These are phyloP conservation scores for Teratosphaeria epicoccoides DNA, from an alignment of 2,329 filamentous ascomycete species.

Conservation along the genomic window DNA sequence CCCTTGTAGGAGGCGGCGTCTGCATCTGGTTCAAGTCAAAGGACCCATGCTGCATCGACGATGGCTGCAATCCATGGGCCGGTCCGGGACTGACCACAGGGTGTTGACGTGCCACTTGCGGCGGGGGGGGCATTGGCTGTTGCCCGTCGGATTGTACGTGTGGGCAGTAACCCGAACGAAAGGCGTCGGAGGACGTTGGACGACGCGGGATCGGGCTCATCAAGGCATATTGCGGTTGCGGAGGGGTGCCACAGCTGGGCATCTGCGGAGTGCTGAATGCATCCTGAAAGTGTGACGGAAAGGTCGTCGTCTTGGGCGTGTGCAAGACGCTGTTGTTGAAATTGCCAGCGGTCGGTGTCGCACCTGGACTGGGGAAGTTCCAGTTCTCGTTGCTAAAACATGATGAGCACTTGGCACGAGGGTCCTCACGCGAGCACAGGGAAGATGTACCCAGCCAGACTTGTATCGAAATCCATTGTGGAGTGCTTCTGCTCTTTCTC, in stretches of 20 bases:
- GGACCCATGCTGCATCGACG: slow-evolving; percentile 8
- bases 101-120: slow-evolving; percentile 5
- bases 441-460: slow-evolving; percentile 13
- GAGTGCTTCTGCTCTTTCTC: not conserved
- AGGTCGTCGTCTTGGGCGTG: slow-evolving; percentile 35
- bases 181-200: slow-evolving; percentile 17
- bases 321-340: slow-evolving; percentile 30
- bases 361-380: slow-evolving; percentile 41
- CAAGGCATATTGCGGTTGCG: slow-evolving; percentile 16
- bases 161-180: slow-evolving; percentile 19
- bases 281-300: slow-evolving; percentile 39
- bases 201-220: slow-evolving; percentile 19
- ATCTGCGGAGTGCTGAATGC: slow-evolving; percentile 40
- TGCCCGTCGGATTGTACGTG: slow-evolving; percentile 11
- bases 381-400: slow-evolving; percentile 26
- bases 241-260: slow-evolving; percentile 28
- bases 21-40: slow-evolving; percentile 42
- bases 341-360: slow-evolving; percentile 36
- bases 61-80: slow-evolving; percentile 1
- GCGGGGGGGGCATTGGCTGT: slow-evolving; percentile 10
- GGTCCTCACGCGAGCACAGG: slow-evolving; percentile 7
- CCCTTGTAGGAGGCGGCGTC: slow-evolving; percentile 51
- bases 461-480: slow-evolving; percentile 17
- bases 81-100: slow-evolving; percentile 11
- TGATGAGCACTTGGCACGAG: slow-evolving; percentile 6